Evolutionary conservation across 352 stramenopile species (phyloP), one percentile per base, ranked within the genome.

Genomic region (Globisporangium irregulare): DNA sequence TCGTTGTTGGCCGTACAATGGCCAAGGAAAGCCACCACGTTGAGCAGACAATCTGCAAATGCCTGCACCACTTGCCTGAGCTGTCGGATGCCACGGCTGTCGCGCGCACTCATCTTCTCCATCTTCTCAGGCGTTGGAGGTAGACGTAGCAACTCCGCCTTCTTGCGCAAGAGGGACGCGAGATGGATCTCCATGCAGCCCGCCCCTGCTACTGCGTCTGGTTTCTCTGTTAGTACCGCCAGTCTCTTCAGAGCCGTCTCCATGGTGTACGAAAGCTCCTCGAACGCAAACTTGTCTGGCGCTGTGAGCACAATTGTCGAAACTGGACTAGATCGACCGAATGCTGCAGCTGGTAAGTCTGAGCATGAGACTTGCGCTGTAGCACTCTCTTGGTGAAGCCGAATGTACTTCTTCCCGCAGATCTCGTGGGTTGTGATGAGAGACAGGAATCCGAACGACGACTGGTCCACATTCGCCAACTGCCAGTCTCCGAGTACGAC

Each of bases 141-240:
- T 34, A 29, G 50, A 2, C 51, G 48, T 36, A 77, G 66, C 22
- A 84, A 51, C 36, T 79, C 59, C 3, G 68, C 62, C 8, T 84
- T 73, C 36, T 69, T 50, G 12, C 72, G 72, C n/a, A 91, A 32
- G 64, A 72, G 74, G 6, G 62, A 48, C 9, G 79, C 73, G 14
- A 91, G 61, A 50, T 86, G 78, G 15, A 87, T 77, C 62, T 91
- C 82, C 3, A 70, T 62, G 32, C 79, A 89, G 1, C 82, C 81
- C 25, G 70, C 81, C 3, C 81, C 82, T 43, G 77, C 77, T n/a
- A 91, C 36, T 1, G 72, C 74, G 7, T 85, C 55, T 0, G 79
- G 71, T 3, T 69, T 55, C 57, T 87, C 73, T 32, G 87, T 73
- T 9, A 89, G 61, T 15, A 46, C 34, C 29, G 67, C 68, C 18